phyloP scores from a whole-genome alignment of 176 grass and related monocot species.

The Neostapfia colusana region DNA sequence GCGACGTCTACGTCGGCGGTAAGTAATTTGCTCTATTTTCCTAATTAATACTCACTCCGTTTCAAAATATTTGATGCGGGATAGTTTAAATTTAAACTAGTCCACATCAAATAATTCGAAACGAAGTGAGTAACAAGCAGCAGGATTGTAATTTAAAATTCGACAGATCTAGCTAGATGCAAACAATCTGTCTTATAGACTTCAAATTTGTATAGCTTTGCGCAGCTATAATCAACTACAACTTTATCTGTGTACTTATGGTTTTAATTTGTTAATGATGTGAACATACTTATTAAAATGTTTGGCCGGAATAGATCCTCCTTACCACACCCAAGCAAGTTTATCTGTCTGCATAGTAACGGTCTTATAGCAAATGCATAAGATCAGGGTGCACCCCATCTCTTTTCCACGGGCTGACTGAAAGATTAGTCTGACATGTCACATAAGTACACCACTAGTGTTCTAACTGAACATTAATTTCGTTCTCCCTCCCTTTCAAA shows the following conservation, averaged over 20 bases:
- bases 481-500: too few species aligned
- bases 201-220: not conserved
- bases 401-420: not conserved
- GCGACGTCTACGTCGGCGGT: constrained; percentile 89
- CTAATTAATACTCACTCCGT: too few species aligned
- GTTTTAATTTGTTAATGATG: not conserved
- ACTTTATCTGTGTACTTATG: not conserved
- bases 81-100: too few species aligned
- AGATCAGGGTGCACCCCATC: not conserved
- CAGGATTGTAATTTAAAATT: not conserved
- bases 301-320: not conserved
- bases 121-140: too few species aligned
- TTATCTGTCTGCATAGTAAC: not conserved
- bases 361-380: not conserved
- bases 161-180: too few species aligned
- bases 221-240: not conserved
- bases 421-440: not conserved
- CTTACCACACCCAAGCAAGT: not conserved
- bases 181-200: not conserved
- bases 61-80: too few species aligned
- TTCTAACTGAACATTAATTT: not conserved
- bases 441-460: not conserved
- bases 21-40: not conserved
- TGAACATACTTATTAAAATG: not conserved
- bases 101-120: too few species aligned